Base-by-base conservation (phyloP, 352 stramenopile genomes). In the Thraustochytrium striatum region DNA sequence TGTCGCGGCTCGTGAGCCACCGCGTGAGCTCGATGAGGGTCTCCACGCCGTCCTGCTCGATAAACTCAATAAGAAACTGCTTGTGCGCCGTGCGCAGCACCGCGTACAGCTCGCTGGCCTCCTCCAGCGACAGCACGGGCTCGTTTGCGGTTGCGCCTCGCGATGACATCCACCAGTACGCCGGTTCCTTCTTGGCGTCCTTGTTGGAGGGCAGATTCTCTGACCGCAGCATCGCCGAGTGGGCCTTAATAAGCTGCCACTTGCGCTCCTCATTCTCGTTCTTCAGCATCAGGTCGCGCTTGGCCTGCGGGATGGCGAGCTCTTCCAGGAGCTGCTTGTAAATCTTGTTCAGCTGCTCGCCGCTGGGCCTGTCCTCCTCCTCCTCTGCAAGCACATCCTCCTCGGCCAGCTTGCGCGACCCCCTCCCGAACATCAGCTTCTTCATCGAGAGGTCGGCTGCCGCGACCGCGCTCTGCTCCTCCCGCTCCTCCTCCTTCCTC, bases 1-100 rank as follows among this genome's bases (percentile, higher is more conserved):
- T 38, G 0, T 16, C 70, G 36, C 55, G 58, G 32, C 53, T 38
- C 35, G 70, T 80, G 70, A 58, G 79, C 55, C 55, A 80, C 21
- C 47, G 8, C 19, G 58, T 59, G 32, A 80, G 70, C 16, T 80
- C 70, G 21, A 38, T 80, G 41, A 80, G 55, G 21, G 43, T 35
- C 28, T 52, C 25, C 9, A 80, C 35, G 32, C 70, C 70, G 5
- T 59, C 55, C 16, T 19, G 19, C 7, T 80, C 70, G 35, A 80
- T 75, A 75, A 80, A 80, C 25, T 80, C 70, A 0, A 81, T 28
- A 13, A 80, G 58, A 7, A 80, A 80, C 35, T 80, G 55, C 55
- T 75, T 69, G 70, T 80, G 70, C 19, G 70, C 55, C 16, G 70
- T 80, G 35, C 70, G 55, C 38, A 80, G 39, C 9, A 80, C 70